Evolutionary conservation across 495 filamentous ascomycete genomes (phyloP).

Genomic region (Hypoxylon intermedium): DNA sequence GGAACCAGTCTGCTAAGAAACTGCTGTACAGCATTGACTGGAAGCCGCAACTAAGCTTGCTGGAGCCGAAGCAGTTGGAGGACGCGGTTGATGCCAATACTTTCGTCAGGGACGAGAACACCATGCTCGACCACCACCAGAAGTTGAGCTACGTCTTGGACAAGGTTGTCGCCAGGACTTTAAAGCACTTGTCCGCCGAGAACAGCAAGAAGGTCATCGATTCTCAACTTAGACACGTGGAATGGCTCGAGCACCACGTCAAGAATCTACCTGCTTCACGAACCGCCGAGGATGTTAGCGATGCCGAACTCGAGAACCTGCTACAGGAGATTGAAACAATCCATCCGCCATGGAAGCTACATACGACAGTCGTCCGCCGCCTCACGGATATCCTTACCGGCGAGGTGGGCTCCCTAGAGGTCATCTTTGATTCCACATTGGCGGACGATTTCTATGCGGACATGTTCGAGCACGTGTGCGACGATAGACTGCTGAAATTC

Average conservation of each 20-base stretch:
- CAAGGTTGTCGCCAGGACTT: constrained; percentile 17
- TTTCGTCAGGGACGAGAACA: constrained; percentile 22
- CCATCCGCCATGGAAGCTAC: constrained; percentile 37
- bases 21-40: constrained; percentile 42
- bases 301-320: constrained; percentile 21
- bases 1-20: constrained; percentile 19
- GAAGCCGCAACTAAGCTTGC: constrained; percentile 44
- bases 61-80: constrained; percentile 30
- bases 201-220: constrained; percentile 11
- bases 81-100: constrained; percentile 21
- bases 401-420: constrained; percentile 47
- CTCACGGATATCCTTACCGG: constrained; percentile 51
- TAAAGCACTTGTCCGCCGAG: constrained; percentile 20
- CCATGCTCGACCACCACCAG: constrained; percentile 18
- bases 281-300: constrained; percentile 14
- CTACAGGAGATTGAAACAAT: constrained; percentile 28
- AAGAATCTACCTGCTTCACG: neutral
- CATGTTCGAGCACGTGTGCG: constrained; percentile 32
- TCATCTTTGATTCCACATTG: constrained; percentile 39
- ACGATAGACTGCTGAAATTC: constrained; percentile 30
- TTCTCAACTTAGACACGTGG: constrained; percentile 30
- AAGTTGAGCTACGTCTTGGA: constrained; percentile 27
- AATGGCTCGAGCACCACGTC: constrained; percentile 38
- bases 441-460: constrained; percentile 39
- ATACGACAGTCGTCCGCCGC: constrained; percentile 36